A percentile compares a stretch with the other conserved stretches of the same genome.
These are phyloP conservation scores for Fusarium coicis DNA, from an alignment of 2,329 filamentous ascomycete genomes.

Conservation along the genomic window DNA sequence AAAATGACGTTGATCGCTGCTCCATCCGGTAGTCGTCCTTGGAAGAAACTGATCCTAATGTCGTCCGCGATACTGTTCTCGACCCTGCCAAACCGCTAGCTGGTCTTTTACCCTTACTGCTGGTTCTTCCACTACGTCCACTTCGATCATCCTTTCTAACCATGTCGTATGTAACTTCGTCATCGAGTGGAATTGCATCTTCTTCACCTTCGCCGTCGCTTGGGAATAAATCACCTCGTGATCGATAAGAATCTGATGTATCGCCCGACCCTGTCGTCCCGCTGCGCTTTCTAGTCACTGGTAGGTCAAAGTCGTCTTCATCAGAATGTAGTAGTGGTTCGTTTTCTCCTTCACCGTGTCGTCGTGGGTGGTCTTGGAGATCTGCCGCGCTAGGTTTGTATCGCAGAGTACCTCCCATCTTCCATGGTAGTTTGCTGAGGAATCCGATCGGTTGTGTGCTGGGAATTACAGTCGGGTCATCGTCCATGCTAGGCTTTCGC, in stretches of 20 bases:
- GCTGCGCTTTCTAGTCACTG: slow-evolving; percentile 69
- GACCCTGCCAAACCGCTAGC: slow-evolving; percentile 51
- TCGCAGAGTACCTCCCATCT: slow-evolving; percentile 80
- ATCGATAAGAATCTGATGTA: slow-evolving; percentile 87
- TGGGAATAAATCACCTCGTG: slow-evolving; percentile 88
- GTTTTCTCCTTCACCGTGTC: slow-evolving; percentile 64
- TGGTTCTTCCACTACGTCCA: slow-evolving; percentile 64
- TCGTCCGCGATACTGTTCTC: slow-evolving; percentile 69
- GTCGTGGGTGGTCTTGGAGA: slow-evolving; percentile 84
- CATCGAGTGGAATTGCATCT: slow-evolving; percentile 91
- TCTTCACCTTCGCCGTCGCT: slow-evolving; percentile 88
- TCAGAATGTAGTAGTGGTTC: slow-evolving; percentile 72
- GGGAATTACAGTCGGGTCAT: slow-evolving; percentile 91
- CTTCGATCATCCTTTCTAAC: slow-evolving; percentile 80
- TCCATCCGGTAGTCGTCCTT: slow-evolving; percentile 45
- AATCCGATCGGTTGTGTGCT: slow-evolving; percentile 89
- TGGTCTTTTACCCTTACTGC: slow-evolving; percentile 69
- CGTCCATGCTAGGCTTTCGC: slow-evolving; percentile 59
- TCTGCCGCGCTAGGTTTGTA: slow-evolving; percentile 94
- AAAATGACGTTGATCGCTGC: slow-evolving; percentile 45
- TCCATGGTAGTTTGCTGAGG: slow-evolving; percentile 84
- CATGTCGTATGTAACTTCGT: slow-evolving; percentile 88
- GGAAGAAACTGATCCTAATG: slow-evolving; percentile 58
- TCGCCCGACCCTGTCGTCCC: slow-evolving; percentile 82
- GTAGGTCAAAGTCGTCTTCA: slow-evolving; percentile 45